Conservation (phyloP, 2,329 filamentous ascomycete genomes). For the Diaporthe sp. region DNA sequence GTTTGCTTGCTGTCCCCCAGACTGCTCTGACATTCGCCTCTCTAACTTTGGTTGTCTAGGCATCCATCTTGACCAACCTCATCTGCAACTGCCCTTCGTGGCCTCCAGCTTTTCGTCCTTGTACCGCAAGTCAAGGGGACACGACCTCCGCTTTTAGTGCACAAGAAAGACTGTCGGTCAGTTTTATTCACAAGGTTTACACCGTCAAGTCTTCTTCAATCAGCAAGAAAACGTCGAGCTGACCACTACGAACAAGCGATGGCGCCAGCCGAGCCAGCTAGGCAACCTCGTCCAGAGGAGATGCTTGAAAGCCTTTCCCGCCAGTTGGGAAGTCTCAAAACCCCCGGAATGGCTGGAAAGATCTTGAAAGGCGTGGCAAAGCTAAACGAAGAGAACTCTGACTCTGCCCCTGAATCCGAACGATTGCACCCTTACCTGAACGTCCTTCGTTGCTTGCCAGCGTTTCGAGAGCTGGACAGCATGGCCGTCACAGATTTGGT, state of each 20-base stretch:
- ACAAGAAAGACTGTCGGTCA: not conserved
- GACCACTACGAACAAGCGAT: not conserved
- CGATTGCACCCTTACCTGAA: too few species aligned
- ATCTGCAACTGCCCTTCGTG: not conserved
- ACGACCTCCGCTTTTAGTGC: not conserved
- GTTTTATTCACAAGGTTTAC: not conserved
- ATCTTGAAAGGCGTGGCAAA: not conserved
- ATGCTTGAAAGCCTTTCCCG: not conserved
- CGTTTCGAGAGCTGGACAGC: not conserved
- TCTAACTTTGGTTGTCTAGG: not conserved
- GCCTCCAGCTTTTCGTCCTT: not conserved
- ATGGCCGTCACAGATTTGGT: not conserved
- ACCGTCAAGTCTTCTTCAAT: not conserved
- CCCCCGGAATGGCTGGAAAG: not conserved
- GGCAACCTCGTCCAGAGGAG: not conserved
- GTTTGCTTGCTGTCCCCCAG: too few species aligned
- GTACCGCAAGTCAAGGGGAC: not conserved
- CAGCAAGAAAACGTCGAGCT: too few species aligned
- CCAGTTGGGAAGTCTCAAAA: not conserved
- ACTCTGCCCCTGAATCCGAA: too few species aligned
- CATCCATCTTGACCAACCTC: not conserved
- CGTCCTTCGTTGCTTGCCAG: not conserved
- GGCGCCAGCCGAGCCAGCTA: not conserved
- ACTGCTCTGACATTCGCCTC: too few species aligned
- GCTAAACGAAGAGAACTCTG: not conserved